Evolutionary conservation across 495 filamentous ascomycete genomes (phyloP), one percentile per base, ranked within the genome.

Genomic region (Xylona heveae): DNA sequence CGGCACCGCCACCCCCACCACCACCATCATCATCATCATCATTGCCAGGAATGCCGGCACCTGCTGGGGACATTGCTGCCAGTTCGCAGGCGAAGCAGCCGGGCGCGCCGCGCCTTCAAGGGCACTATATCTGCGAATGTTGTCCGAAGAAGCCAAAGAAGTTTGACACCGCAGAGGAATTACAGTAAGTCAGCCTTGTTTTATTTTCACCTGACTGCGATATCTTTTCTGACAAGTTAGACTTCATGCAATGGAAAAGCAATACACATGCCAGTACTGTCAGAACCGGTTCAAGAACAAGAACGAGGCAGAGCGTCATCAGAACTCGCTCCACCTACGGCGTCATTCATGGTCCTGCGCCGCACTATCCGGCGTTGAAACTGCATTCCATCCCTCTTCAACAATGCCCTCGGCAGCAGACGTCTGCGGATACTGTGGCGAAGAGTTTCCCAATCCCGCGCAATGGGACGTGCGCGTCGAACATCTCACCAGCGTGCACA

Each of bases 121-220:
- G 57, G 14, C 36, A 73, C 3, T 81, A 65, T 44, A 88, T 92
- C 44, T 97, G 88, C 51, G 81, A 93, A 43, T 97, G 88, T 50
- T 97, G 88, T 57, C 88, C 84, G 1, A 95, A 97, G 53, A 97
- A 95, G 51, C 88, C 88, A 1, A 94, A 92, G 48, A 94, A 94
- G 43, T 97, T 97, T 44, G 82, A 95, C 37, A 81, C 64, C 4
- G 55, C 67, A 40, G 74, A 83, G 27, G 84, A 93, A 35, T 59
- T 95, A 29, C 74, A 69, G 88, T 93, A 67, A 53, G 77, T 59
- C 34, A 10, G 30, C 24, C 30, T 19, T n/a, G 22, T 25, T 32
- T 4, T 4, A 28, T 17, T 32, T 24, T 16, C 17, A 8, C 30
- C 17, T 21, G 37, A 19, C 24, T 21, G 20, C 13, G 16, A 5